phyloP scores from a whole-genome alignment of 2,329 filamentous ascomycete species.

The Colletotrichum eremochloae region DNA sequence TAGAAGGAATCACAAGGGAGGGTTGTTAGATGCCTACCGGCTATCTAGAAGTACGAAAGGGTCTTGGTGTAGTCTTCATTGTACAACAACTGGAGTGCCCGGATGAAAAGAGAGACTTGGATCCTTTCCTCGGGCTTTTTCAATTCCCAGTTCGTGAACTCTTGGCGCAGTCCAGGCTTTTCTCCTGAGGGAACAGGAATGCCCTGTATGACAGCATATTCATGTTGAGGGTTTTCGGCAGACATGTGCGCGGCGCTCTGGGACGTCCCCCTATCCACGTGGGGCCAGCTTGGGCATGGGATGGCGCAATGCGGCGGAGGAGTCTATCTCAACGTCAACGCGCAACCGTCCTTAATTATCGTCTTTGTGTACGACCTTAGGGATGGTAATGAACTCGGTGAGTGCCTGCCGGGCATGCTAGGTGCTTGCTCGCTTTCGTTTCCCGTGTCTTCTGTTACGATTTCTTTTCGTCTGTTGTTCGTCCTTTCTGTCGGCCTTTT shows the following conservation, averaged over 20 bases:
- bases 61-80: not conserved
- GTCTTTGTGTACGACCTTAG: no score
- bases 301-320: no score
- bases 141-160: not conserved
- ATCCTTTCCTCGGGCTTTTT: not conserved
- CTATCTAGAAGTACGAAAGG: constrained; percentile 1
- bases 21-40: not conserved
- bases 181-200: not conserved
- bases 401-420: no score
- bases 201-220: not conserved
- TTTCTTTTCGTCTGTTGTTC: no score
- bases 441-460: no score
- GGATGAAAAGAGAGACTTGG: not conserved
- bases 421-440: no score
- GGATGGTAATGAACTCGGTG: no score
- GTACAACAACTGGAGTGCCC: not conserved
- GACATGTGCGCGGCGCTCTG: not conserved
- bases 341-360: no score
- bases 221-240: not conserved
- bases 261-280: no score
- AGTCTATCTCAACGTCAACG: no score
- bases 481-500: no score
- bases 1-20: not conserved
- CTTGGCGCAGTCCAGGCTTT: not conserved
- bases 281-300: no score